Conservation (phyloP, 176 grass and related monocot genomes). For the Rhynchospora pubera region DNA sequence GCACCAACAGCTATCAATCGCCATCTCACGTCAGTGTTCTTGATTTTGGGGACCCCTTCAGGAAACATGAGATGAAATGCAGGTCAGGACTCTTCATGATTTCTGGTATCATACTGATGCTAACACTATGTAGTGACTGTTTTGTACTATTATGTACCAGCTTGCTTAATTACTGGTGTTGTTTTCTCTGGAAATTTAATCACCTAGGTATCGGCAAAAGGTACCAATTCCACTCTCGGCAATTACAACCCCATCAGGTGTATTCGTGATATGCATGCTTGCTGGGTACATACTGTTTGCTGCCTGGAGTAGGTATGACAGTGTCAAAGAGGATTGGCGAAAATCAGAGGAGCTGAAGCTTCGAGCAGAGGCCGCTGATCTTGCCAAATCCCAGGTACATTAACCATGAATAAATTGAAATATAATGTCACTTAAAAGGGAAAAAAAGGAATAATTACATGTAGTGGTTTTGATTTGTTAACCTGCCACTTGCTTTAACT, state of each 20-base stretch:
- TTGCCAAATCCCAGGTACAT: constrained; percentile 87
- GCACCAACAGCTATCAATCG: constrained; percentile 26
- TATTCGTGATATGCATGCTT: constrained; percentile 87
- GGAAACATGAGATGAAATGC: constrained; percentile 92
- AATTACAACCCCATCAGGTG: constrained; percentile 55
- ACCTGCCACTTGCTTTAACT: constrained; percentile 4
- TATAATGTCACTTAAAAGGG: background rate
- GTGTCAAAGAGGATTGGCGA: constrained; percentile 82
- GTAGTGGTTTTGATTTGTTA: constrained; percentile 4
- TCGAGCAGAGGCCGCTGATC: constrained; percentile 89
- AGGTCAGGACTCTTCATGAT: constrained; percentile 35
- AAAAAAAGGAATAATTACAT: background rate
- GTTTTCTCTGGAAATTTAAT: background rate
- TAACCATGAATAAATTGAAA: background rate
- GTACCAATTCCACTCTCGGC: constrained; percentile 56
- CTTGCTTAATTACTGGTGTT: constrained; percentile 19
- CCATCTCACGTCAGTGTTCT: constrained; percentile 69
- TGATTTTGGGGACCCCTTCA: constrained; percentile 96
- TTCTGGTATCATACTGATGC: background rate
- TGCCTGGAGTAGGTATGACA: constrained; percentile 74
- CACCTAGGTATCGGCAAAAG: constrained; percentile 59
- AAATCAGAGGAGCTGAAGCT: constrained; percentile 93
- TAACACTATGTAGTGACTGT: background rate
- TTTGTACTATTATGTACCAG: background rate
- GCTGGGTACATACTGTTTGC: constrained; percentile 70